Conservation (phyloP, 129 eudicot genomes). For the carrot (Daucus carota) region DH1_v3.0 NC_030386.2:8049501-8050000, state of each 20-base stretch:
- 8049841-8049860: conserved; percentile 51
- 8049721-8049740: conserved; percentile 60
- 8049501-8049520: conserved; percentile 31
- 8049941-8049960: conserved; percentile 29
- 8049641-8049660: conserved; percentile 48
- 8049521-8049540: conserved; percentile 29
- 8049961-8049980: conserved; percentile 28
- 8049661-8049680: conserved; percentile 38
- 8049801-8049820: neutral
- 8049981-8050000: conserved; percentile 58
- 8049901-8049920: conserved; percentile 53
- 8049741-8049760: conserved; percentile 62
- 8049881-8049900: conserved; percentile 49
- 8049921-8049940: conserved; percentile 64
- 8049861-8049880: conserved; percentile 45
- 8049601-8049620: conserved; percentile 42
- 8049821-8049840: conserved; percentile 45
- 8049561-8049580: conserved; percentile 45
- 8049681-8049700: conserved; percentile 66
- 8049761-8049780: neutral
- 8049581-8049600: conserved; percentile 55
- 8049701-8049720: conserved; percentile 68
- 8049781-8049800: neutral
- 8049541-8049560: conserved; percentile 42
- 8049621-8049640: conserved; percentile 34